Evolutionary conservation across 2,329 filamentous ascomycete species (phyloP).

Genomic region (Diaporthe caulivora): DNA sequence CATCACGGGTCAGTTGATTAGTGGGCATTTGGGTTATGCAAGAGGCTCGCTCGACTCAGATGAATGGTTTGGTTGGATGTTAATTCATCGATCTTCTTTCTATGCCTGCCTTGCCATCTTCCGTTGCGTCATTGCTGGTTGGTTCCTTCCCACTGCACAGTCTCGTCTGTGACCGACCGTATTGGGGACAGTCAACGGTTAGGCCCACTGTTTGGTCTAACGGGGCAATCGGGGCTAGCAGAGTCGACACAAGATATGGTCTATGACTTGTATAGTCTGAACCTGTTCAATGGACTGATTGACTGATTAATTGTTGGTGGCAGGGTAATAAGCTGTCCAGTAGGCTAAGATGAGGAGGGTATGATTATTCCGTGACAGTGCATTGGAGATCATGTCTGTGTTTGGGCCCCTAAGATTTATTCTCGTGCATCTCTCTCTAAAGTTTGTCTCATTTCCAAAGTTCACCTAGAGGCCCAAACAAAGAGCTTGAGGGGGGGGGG

Average conservation of each 20-base stretch:
- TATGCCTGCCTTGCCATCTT: neutral
- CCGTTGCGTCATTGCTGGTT: neutral
- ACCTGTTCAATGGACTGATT: neutral
- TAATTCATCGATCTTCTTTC: neutral
- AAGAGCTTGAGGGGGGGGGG: neutral
- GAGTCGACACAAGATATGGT: neutral
- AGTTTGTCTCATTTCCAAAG: slow-evolving; percentile 9
- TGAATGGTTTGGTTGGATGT: slow-evolving; percentile 1
- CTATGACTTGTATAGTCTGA: too few relatives aligned
- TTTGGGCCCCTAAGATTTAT: neutral
- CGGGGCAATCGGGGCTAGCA: neutral
- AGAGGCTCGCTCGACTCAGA: neutral
- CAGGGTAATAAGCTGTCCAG: too few relatives aligned
- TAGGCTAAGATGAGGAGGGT: neutral
- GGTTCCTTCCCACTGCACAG: neutral
- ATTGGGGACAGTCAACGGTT: neutral
- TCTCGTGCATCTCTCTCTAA: neutral
- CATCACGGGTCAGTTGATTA: slow-evolving; percentile 14
- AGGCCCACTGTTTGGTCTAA: neutral
- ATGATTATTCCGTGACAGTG: neutral
- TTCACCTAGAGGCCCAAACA: neutral
- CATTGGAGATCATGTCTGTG: neutral
- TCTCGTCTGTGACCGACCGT: neutral
- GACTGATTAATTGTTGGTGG: neutral
- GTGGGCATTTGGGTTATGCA: slow-evolving; percentile 11